Evolutionary conservation across 805 yeast genomes (phyloP), one percentile per base, ranked within the genome.

Genomic region (Candida alai): DNA sequence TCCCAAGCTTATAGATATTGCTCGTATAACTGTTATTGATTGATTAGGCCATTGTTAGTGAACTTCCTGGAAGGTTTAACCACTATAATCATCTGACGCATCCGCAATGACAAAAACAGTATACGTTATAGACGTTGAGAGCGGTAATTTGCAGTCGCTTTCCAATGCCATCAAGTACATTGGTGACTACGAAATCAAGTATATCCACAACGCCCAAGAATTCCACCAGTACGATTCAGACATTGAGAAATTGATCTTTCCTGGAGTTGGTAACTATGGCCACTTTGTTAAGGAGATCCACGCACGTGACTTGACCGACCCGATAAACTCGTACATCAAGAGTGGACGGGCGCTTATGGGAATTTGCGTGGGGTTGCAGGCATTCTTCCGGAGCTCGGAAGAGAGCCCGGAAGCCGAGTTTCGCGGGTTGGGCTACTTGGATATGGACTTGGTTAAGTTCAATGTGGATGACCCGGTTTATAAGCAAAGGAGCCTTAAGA

Each of bases 251-350:
- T 66, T 93, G 41, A 72, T 93, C 39, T 71, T 93, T 16, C 99
- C 99, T 6, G 99, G 99, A 18, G 99, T 93, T 12, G 99, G 99
- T 9, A 90, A 88, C 55, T 94, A 77, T 58, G 98, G 96, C 28
- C 97, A 93, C 56, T 89, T 90, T 55, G 88, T 89, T 41, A 76
- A 75, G 34, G 78, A 83, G 47, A 58, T 93, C 29, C 68, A 67
- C 30, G 65, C 65, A 4, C 71, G 83, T 38, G 75, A 79, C 0
- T 77, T 90, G 40, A 76, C 70, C 10, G 72, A 65, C 23, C 95
- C 94, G 0, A 62, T 94, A 17, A 63, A 60, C 34, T 58, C 71
- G 28, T 88, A 86, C 49, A 78, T 89, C 23, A 60, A 66, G 6
- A 65, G 83, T n/a, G 96, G 96, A 1, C 78, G 78, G 48, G 86